Percentiles rank a stretch among this genome's conserved stretches.
Conservation (phyloP, 2,329 filamentous ascomycete genomes). For the Lasiodiplodia citricola region DNA sequence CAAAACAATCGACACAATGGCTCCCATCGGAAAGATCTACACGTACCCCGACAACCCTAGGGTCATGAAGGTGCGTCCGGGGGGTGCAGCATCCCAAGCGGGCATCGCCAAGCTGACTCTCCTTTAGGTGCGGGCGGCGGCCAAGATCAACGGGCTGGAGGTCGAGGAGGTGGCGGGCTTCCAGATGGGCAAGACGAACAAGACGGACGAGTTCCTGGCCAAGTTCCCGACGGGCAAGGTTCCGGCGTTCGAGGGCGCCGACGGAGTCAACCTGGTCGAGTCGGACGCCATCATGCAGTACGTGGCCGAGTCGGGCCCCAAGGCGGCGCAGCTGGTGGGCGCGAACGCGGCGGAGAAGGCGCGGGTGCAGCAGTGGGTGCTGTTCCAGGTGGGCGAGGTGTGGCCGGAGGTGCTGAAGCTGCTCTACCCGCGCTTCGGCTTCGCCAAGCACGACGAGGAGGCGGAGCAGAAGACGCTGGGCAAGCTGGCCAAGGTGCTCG, state of each 20-base stretch:
- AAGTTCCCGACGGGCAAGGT: slow-evolving; percentile 62
- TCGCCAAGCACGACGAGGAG: slow-evolving; percentile 30
- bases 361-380: slow-evolving; percentile 53
- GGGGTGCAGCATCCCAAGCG: too few species aligned
- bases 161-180: slow-evolving; percentile 45
- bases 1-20: slow-evolving; percentile 18
- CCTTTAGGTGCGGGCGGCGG: slow-evolving; percentile 29
- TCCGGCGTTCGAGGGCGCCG: slow-evolving; percentile 54
- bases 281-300: slow-evolving; percentile 56
- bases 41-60: slow-evolving; percentile 30
- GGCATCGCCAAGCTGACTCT: not conserved
- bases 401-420: slow-evolving; percentile 28
- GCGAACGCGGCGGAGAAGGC: slow-evolving; percentile 48
- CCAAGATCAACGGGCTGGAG: slow-evolving; percentile 35
- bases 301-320: slow-evolving; percentile 53
- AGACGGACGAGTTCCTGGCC: slow-evolving; percentile 52
- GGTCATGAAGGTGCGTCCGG: slow-evolving; percentile 22
- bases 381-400: slow-evolving; percentile 29
- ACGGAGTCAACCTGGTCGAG: slow-evolving; percentile 55
- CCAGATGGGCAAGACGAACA: slow-evolving; percentile 50
- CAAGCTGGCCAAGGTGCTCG: slow-evolving; percentile 28
- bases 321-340: slow-evolving; percentile 53
- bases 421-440: slow-evolving; percentile 27
- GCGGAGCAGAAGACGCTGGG: slow-evolving; percentile 28
- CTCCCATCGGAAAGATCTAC: slow-evolving; percentile 34